A percentile compares a stretch with the other conserved stretches of the same genome.
phyloP scores from a whole-genome alignment of 2,329 filamentous ascomycete genomes.

The Fusarium subtropicale region DNA sequence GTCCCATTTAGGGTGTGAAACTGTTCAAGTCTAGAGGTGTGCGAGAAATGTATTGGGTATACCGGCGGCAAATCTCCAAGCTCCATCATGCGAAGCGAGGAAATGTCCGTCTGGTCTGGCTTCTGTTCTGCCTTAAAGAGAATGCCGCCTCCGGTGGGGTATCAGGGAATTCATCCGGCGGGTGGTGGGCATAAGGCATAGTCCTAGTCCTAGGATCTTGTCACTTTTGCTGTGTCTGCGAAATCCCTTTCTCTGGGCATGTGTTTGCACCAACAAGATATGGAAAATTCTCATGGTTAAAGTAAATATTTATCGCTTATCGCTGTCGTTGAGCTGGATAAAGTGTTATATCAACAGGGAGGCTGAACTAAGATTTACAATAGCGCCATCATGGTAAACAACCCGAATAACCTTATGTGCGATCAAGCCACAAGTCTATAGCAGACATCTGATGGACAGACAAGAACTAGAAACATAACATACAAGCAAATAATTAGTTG shows the following conservation, averaged over 20 bases:
- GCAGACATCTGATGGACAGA: background rate
- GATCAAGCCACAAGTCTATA: background rate
- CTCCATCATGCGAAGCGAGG: constrained; percentile 18
- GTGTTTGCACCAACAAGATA: background rate
- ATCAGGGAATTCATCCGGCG: constrained; percentile 45
- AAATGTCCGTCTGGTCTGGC: background rate
- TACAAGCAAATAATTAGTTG: background rate
- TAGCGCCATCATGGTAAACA: constrained; percentile 2
- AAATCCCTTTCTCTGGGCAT: background rate
- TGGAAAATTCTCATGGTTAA: constrained; percentile 7
- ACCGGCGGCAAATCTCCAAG: constrained; percentile 27
- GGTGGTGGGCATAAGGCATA: constrained; percentile 22
- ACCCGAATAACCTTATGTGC: background rate
- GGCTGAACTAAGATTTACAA: constrained; percentile 1
- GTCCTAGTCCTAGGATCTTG: background rate
- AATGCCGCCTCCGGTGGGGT: constrained; percentile 44
- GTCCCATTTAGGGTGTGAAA: constrained; percentile 12
- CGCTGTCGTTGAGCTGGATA: constrained; percentile 7
- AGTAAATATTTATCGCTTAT: constrained; percentile 31
- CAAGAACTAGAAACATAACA: background rate
- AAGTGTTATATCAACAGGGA: background rate
- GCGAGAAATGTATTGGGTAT: constrained; percentile 24
- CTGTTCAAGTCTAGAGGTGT: constrained; percentile 10
- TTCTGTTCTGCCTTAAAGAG: constrained; percentile 16
- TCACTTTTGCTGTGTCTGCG: background rate